Evolutionary conservation across 2,329 filamentous ascomycete species (phyloP).

Genomic region (Claviceps purpurea): DNA sequence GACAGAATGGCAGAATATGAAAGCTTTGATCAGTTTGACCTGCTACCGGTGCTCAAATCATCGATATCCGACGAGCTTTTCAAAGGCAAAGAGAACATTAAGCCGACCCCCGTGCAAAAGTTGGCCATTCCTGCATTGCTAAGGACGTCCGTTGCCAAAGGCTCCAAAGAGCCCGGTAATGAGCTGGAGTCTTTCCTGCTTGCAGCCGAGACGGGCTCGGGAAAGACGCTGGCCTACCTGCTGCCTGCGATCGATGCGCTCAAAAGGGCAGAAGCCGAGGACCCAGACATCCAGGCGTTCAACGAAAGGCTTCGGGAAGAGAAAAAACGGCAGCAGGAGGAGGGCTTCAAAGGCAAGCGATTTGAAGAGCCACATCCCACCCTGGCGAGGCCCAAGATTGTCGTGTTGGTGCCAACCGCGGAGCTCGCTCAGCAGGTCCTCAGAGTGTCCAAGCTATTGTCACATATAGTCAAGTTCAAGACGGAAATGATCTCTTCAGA

Average conservation of each 20-base stretch:
- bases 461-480: conserved; percentile 78
- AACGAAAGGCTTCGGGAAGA: conserved; percentile 41
- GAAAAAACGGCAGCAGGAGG: conserved; percentile 39
- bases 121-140: conserved; percentile 77
- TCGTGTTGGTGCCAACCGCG: conserved; percentile 83
- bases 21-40: conserved; percentile 66
- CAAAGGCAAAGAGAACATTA: conserved; percentile 57
- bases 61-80: conserved; percentile 64
- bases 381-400: conserved; percentile 64
- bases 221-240: conserved; percentile 90
- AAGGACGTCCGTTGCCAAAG: conserved; percentile 30
- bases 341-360: conserved; percentile 44
- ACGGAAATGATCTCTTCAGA: conserved; percentile 70
- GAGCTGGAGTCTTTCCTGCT: conserved; percentile 52
- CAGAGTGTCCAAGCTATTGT: conserved; percentile 64
- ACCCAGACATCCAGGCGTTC: conserved; percentile 44
- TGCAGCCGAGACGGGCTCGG: conserved; percentile 91
- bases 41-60: conserved; percentile 58
- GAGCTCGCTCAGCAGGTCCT: conserved; percentile 87
- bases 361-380: conserved; percentile 59
- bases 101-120: conserved; percentile 78
- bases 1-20: conserved; percentile 52
- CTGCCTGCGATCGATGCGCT: conserved; percentile 74
- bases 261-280: conserved; percentile 58
- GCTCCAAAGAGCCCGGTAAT: conserved; percentile 20